Conservation (phyloP, 176 grass and related monocot genomes). For the Eleusine indica region DNA sequence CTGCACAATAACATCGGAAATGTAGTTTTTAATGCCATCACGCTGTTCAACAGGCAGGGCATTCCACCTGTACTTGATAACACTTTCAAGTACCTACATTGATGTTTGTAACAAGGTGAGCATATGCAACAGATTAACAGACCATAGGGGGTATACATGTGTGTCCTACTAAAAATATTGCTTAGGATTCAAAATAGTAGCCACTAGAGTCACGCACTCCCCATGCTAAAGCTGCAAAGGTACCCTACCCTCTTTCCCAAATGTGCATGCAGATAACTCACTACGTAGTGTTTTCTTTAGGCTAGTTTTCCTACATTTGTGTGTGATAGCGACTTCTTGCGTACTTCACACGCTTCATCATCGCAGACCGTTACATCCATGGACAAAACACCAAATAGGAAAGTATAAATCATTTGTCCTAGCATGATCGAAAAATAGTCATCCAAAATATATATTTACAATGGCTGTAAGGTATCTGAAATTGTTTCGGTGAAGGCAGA, state of each 20-base stretch:
- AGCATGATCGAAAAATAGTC: slow-evolving; percentile 24
- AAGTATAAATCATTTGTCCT: neutral
- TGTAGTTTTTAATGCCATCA: slow-evolving; percentile 99
- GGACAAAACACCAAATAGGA: neutral
- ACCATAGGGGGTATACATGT: neutral
- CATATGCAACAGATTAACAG: slow-evolving; percentile 5
- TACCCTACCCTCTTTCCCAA: neutral
- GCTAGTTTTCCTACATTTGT: neutral
- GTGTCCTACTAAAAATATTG: neutral
- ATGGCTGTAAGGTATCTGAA: neutral
- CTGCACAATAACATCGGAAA: slow-evolving; percentile 97
- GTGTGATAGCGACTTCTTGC: neutral
- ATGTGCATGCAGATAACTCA: neutral
- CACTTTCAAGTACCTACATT: slow-evolving; percentile 94
- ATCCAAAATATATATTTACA: neutral
- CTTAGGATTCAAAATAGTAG: slow-evolving; percentile 1
- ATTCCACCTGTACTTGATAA: slow-evolving; percentile 99
- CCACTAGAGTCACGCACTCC: neutral
- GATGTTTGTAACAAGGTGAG: slow-evolving; percentile 39
- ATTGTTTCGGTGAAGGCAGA: neutral
- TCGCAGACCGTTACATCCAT: neutral
- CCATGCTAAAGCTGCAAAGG: neutral
- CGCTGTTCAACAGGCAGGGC: slow-evolving; percentile 88
- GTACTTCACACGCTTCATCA: neutral
- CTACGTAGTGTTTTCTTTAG: neutral